Evolutionary conservation across 371 early-diverging fungal genomes (phyloP), one percentile per base, ranked within the genome.

Genomic region (Phascolomyces articulosus): DNA sequence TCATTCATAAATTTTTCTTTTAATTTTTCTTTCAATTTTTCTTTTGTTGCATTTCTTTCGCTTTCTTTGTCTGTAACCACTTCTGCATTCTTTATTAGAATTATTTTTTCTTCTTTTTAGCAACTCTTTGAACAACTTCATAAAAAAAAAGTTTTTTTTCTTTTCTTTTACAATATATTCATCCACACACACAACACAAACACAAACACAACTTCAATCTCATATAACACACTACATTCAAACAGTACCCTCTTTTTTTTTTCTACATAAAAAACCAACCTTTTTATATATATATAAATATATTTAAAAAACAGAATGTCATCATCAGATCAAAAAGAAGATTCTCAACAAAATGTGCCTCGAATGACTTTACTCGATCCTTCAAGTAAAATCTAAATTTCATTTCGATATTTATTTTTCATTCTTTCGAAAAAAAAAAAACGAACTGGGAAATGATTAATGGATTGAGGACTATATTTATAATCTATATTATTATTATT

Each of bases 351-450:
- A 24, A 27, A 26, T 27, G 26, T 59, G 15, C 65, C 65, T 24
- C 38, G 21, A 58, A 66, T 66, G 66, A 58, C 66, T 26, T 40
- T 66, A 47, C 49, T 31, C 21, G 66, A 66, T 61, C 66, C 66
- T 11, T 44, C 60, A 26, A 60, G 66, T 60, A 62, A 66, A 60
- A 34, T 9, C 34, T n/a, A n/a, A n/a, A n/a, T n/a, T n/a, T n/a
- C n/a, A n/a, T n/a, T n/a, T n/a, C n/a, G n/a, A n/a, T n/a, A 34
- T 1, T 48, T 47, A 3, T 3, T 47, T 20, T n/a, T 47, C 34
- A 34, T 34, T 34, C 34, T 34, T 51, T 51, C 23, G 24, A 10
- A 13, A n/a, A 23, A 51, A 51, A 20, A 23, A 24, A 51, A 20
- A 49, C 4, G 16, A 44, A 44, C 8, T 34, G n/a, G n/a, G n/a